Evolutionary conservation across 2,329 filamentous ascomycete species (phyloP).

Genomic region (Nectriaceae sp.): DNA sequence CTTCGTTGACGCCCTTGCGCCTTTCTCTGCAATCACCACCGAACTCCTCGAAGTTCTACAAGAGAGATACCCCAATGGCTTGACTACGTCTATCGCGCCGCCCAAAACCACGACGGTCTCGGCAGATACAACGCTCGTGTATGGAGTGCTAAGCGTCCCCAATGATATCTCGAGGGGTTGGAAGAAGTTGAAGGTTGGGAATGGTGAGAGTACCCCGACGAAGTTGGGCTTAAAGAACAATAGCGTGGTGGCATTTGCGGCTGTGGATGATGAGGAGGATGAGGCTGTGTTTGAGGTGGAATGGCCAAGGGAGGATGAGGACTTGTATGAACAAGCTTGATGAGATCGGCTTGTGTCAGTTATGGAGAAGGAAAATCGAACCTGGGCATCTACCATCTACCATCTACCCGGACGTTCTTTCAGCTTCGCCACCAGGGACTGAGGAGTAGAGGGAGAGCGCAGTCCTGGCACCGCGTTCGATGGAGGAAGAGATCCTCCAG

Average conservation of each 20-base stretch:
- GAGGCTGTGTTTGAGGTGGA: slow-evolving; percentile 48
- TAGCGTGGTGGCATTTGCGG: slow-evolving; percentile 50
- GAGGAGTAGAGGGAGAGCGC: too few species aligned
- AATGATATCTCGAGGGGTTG: slow-evolving; percentile 52
- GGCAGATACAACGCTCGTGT: slow-evolving; percentile 44
- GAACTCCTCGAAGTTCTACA: slow-evolving; percentile 60
- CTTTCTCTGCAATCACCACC: slow-evolving; percentile 58
- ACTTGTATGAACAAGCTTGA: slow-evolving; percentile 29
- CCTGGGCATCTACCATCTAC: too few species aligned
- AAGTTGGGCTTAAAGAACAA: slow-evolving; percentile 49
- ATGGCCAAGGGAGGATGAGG: slow-evolving; percentile 47
- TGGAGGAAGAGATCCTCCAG: too few species aligned
- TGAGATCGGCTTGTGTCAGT: too few species aligned
- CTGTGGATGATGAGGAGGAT: slow-evolving; percentile 42
- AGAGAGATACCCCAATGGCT: slow-evolving; percentile 57
- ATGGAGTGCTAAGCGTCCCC: slow-evolving; percentile 46
- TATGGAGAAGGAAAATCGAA: too few species aligned
- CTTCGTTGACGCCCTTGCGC: slow-evolving; percentile 59
- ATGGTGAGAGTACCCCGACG: slow-evolving; percentile 40
- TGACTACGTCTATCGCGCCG: slow-evolving; percentile 40
- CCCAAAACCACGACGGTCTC: slow-evolving; percentile 42
- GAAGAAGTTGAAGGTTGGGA: slow-evolving; percentile 44
- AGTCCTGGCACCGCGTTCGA: too few species aligned
- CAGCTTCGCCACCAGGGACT: not conserved
- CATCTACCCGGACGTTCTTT: too few species aligned